phyloP scores from a whole-genome alignment of 2,329 filamentous ascomycete species.

The Stromatinia cepivora region DNA sequence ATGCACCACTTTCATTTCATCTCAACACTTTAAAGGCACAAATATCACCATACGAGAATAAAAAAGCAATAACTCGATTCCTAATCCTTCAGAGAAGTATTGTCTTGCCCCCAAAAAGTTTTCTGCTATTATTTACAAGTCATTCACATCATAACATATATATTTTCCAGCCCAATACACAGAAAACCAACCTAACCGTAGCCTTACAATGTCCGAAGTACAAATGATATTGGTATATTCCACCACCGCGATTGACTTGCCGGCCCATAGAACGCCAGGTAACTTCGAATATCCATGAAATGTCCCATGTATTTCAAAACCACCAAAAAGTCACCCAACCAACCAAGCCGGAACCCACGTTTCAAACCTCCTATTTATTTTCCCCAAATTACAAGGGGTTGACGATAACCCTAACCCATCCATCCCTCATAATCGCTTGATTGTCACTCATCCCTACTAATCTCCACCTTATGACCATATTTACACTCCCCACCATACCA shows the following conservation, averaged over 20 bases:
- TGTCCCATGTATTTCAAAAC: not conserved
- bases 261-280: not conserved
- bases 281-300: too few relatives aligned
- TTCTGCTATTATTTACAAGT: not conserved
- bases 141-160: not conserved
- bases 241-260: not conserved
- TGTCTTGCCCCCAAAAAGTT: not conserved
- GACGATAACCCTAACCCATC: not conserved
- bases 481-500: not conserved
- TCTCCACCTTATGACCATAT: constrained; percentile 14
- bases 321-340: not conserved
- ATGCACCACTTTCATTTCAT: too few relatives aligned
- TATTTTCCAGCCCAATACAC: not conserved
- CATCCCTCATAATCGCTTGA: not conserved
- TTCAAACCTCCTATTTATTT: not conserved
- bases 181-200: not conserved
- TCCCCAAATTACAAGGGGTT: not conserved
- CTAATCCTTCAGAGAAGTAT: not conserved
- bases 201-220: not conserved
- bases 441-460: constrained; percentile 4
- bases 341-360: too few relatives aligned
- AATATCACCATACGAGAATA: not conserved
- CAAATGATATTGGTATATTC: constrained; percentile 1
- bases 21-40: fast-evolving
- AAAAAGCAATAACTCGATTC: not conserved